Evolutionary conservation across 352 stramenopile genomes (phyloP), one percentile per base, ranked within the genome.

Genomic region (Phytophthora niederhauseri): DNA sequence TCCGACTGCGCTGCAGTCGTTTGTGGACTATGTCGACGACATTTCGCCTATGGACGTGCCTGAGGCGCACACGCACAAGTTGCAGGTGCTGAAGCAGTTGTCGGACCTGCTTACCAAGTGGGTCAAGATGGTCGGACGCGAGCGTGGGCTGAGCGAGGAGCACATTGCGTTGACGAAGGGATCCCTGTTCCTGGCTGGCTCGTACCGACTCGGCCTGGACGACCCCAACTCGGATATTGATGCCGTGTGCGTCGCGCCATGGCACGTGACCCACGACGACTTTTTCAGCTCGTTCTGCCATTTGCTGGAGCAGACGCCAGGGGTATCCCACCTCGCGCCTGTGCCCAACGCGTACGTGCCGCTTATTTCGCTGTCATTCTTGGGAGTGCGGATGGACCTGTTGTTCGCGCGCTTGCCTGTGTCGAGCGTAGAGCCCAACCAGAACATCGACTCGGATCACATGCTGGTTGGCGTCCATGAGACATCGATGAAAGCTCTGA

Each of bases 401-500:
- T 80, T 99, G 1, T 99, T 98, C 77, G 91, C 88, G 0, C 82
- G 84, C 17, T 61, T 96, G 30, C 84, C 81, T 4, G 72, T 95
- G 53, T 75, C 81, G 8, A 73, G 68, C 46, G 80, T 96, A 0
- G 82, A 92, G 48, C 38, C 83, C 53, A 76, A 89, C 20, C 83
- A 96, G 46, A 90, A 97, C 57, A 92, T 97, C 48, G 84, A 95
- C 56, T 92, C 85, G 6, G 85, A 95, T 61, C 79, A 91, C 67
- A 93, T 98, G 52, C 76, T 99, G 34, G 86, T 97, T 56, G 92
- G 93, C 15, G 95, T 99, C 0, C 94, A 99, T 72, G 81, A 87
- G 26, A 86, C 91, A 2, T 99, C 95, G 36, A 98, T 98, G 87
- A 98, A 98, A 72, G 97, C 90, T 63, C 66, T 95, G 19, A 95